These are phyloP conservation scores for Aspergillus luchuensis DNA, from an alignment of 2,329 filamentous ascomycete genomes.

Conservation along the genomic window DNA sequence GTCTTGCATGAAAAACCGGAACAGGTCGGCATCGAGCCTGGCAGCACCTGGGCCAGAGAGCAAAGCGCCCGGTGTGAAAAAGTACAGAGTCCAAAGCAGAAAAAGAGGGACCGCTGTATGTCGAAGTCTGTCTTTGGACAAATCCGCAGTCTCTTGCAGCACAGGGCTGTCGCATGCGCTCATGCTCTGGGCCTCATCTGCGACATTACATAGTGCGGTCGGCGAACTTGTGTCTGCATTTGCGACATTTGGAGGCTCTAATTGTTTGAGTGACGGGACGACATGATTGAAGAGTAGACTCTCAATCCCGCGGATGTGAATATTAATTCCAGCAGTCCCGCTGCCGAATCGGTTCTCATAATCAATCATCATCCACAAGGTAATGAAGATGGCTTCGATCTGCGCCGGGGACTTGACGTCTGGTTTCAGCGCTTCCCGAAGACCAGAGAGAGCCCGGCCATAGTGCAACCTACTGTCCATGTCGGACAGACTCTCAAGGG, in stretches of 20 bases:
- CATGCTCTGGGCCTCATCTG: background rate
- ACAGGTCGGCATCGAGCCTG: slow-evolving; percentile 23
- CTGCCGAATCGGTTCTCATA: slow-evolving; percentile 31
- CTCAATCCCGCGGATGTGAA: slow-evolving; percentile 28
- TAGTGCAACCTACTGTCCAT: slow-evolving; percentile 28
- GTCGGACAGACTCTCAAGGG: slow-evolving; percentile 17
- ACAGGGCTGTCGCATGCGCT: background rate
- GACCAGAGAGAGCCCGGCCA: slow-evolving; percentile 27
- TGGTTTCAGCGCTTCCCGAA: slow-evolving; percentile 27
- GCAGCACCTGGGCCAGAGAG: slow-evolving; percentile 23
- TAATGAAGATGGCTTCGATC: slow-evolving; percentile 32
- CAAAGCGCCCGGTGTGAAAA: slow-evolving; percentile 27
- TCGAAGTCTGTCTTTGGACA: slow-evolving; percentile 16
- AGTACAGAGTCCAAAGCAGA: slow-evolving; percentile 32
- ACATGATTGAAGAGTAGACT: slow-evolving; percentile 28
- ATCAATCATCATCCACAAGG: slow-evolving; percentile 33
- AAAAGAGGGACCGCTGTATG: slow-evolving; percentile 30
- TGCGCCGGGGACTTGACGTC: slow-evolving; percentile 27
- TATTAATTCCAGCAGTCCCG: slow-evolving; percentile 27
- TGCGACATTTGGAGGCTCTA: background rate
- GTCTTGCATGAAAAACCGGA: slow-evolving; percentile 24
- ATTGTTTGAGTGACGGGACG: slow-evolving; percentile 23
- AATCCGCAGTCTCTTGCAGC: background rate
- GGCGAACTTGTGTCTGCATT: background rate
- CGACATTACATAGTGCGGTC: background rate